phyloP scores from a whole-genome alignment of 2,329 filamentous ascomycete genomes.

The Pseudogymnoascus sp. region DNA sequence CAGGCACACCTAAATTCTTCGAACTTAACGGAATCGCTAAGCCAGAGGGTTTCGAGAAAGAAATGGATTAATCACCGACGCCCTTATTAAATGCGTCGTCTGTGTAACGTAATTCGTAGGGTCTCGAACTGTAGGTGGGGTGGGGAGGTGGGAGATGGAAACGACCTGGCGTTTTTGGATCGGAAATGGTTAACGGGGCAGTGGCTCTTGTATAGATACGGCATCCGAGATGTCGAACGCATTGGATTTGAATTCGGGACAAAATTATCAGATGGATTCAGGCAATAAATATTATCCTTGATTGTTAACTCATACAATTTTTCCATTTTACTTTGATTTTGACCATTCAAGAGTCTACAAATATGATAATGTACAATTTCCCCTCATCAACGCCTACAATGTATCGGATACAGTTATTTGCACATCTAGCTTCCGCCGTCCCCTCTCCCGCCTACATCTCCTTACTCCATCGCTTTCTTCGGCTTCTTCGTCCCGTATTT shows the following conservation, averaged over 20 bases:
- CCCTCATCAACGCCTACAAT: constrained; percentile 8
- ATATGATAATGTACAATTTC: constrained; percentile 4
- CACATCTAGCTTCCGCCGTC: not conserved
- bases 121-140: not conserved
- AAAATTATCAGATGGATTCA: not conserved
- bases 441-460: not conserved
- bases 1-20: constrained; percentile 79
- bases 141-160: not conserved
- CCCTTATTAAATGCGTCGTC: not conserved
- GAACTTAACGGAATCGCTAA: constrained; percentile 73
- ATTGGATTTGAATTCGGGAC: not conserved
- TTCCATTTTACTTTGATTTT: not conserved
- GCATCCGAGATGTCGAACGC: not conserved
- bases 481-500: constrained; percentile 99
- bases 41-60: constrained; percentile 74
- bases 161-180: constrained; percentile 6
- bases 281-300: not conserved
- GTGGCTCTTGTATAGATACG: constrained; percentile 1
- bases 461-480: constrained; percentile 47
- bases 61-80: constrained; percentile 41
- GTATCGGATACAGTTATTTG: constrained; percentile 6
- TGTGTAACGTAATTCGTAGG: not conserved
- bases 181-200: not conserved
- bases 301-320: not conserved
- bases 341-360: not conserved